These are phyloP conservation scores for Brassica hybrid DNA, from an alignment of 441 rosid genomes.

Conservation along the genomic window DNA sequence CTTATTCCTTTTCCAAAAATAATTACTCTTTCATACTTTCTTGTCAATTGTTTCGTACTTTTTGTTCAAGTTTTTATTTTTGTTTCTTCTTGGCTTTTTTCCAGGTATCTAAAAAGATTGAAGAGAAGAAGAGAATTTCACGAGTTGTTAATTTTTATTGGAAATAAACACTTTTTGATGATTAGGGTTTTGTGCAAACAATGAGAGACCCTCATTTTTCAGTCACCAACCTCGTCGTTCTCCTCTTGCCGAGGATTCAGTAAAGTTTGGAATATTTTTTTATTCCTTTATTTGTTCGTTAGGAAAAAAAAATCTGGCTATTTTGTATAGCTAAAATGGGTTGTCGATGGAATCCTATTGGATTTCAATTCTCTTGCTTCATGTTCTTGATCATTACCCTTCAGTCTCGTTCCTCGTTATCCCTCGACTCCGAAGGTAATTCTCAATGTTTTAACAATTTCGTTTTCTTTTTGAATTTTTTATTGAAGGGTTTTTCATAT, in stretches of 20 bases:
- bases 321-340: conserved; percentile 68
- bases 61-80: conserved; percentile 14
- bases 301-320: conserved; percentile 66
- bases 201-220: conserved; percentile 73
- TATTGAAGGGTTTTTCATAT: conserved; percentile 27
- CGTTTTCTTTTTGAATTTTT: not conserved
- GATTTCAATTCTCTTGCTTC: conserved; percentile 56
- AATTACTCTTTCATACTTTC: not conserved
- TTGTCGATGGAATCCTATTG: conserved; percentile 70
- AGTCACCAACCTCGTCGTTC: conserved; percentile 37
- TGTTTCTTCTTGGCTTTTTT: conserved; percentile 30
- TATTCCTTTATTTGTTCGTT: conserved; percentile 34
- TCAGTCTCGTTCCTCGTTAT: conserved; percentile 49
- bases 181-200: conserved; percentile 49
- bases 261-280: conserved; percentile 27
- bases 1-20: conserved; percentile 37
- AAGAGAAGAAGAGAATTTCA: conserved; percentile 44
- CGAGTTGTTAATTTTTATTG: conserved; percentile 39
- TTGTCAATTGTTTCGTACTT: not conserved
- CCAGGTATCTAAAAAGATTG: conserved; percentile 39
- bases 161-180: conserved; percentile 36
- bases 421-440: conserved; percentile 70
- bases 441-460: not conserved
- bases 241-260: conserved; percentile 39
- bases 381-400: conserved; percentile 53